Evolutionary conservation across 345 rosid genomes (phyloP).

Genomic region (Raphanus sativus): DNA sequence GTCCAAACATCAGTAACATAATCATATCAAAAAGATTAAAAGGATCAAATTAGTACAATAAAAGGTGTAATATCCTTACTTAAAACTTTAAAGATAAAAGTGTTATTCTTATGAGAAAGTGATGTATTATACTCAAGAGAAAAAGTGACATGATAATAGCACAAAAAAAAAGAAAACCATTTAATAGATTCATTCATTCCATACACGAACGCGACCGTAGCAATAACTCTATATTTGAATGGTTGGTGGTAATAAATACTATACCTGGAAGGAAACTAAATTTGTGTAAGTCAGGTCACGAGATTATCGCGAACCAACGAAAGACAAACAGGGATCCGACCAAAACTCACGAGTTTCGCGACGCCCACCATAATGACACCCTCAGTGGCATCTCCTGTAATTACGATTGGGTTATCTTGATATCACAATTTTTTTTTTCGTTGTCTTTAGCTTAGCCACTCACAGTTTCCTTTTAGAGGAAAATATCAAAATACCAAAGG

Average conservation of each 20-base stretch:
- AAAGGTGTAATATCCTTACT: not conserved
- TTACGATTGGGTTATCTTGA: not conserved
- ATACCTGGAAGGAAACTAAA: not conserved
- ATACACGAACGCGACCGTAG: not conserved
- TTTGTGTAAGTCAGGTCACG: slow-evolving; percentile 23
- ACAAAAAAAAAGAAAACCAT: not conserved
- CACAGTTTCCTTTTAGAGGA: no score
- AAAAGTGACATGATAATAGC: not conserved
- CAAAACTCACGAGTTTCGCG: slow-evolving; percentile 30
- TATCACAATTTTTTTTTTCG: not conserved
- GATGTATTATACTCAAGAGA: not conserved
- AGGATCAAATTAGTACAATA: not conserved
- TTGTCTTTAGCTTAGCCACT: not conserved
- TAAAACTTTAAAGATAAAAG: not conserved
- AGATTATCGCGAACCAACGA: slow-evolving; percentile 26
- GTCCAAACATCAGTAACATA: not conserved
- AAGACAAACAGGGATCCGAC: slow-evolving; percentile 10
- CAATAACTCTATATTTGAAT: not conserved
- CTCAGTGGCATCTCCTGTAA: slow-evolving; percentile 6
- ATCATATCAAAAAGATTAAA: not conserved
- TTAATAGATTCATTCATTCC: not conserved
- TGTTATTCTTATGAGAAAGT: not conserved
- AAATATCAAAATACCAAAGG: no score
- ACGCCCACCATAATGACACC: slow-evolving; percentile 21
- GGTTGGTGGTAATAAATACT: slow-evolving; percentile 9